phyloP scores from a whole-genome alignment of 441 rosid species.

The Raphanus hybrid region DNA sequence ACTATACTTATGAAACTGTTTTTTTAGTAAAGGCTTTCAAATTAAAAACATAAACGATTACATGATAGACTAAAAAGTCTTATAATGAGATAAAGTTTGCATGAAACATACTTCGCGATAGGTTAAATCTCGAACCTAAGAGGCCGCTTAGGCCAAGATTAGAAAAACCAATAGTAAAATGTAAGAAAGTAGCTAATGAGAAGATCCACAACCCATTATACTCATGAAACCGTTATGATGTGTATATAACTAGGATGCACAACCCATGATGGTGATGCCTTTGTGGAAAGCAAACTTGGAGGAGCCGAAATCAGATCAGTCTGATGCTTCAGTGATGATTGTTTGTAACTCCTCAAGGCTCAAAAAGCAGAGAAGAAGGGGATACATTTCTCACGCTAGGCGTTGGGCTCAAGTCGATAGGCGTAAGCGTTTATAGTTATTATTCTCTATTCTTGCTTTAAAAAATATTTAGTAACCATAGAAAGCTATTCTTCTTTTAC shows the following conservation, averaged over 20 bases:
- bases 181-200: neutral
- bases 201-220: neutral
- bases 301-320: slow-evolving; percentile 56
- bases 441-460: neutral
- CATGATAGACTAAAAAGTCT: neutral
- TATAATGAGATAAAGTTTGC: neutral
- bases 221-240: neutral
- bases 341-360: slow-evolving; percentile 55
- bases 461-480: slow-evolving; percentile 4
- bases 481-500: neutral
- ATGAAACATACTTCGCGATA: neutral
- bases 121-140: neutral
- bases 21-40: neutral
- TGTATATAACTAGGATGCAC: slow-evolving; percentile 65
- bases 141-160: neutral
- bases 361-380: slow-evolving; percentile 24
- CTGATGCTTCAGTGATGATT: slow-evolving; percentile 72
- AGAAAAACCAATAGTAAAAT: neutral
- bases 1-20: slow-evolving; percentile 22
- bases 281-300: slow-evolving; percentile 83
- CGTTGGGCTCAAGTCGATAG: slow-evolving; percentile 60
- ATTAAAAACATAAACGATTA: no score
- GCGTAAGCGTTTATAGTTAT: slow-evolving; percentile 60
- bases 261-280: slow-evolving; percentile 60
- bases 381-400: slow-evolving; percentile 46